Evolutionary conservation across 2,329 filamentous ascomycete species (phyloP).

Genomic region (Fusarium acutatum): DNA sequence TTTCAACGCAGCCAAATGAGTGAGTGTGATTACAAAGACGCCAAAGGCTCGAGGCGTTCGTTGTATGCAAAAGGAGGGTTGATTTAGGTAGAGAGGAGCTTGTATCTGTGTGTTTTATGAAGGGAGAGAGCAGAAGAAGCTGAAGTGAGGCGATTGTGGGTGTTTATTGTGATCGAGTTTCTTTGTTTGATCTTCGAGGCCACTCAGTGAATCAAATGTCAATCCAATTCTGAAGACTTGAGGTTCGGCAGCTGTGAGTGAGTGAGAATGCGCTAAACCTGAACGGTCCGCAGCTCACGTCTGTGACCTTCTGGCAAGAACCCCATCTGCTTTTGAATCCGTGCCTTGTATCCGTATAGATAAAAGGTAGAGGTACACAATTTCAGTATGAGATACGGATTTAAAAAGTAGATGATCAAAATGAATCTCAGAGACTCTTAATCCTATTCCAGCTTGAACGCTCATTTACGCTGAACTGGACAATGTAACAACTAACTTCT

Average conservation of each 20-base stretch:
- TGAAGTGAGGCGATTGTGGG: background rate
- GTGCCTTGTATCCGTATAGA: background rate
- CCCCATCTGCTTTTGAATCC: too few species aligned
- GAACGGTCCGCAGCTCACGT: background rate
- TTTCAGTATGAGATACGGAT: too few species aligned
- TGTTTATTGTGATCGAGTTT: background rate
- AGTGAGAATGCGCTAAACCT: background rate
- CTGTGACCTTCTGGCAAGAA: background rate
- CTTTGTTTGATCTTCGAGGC: constrained; percentile 4
- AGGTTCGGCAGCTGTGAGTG: background rate
- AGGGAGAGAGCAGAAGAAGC: background rate
- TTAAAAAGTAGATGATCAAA: background rate
- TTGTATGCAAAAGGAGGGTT: background rate
- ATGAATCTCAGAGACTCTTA: background rate
- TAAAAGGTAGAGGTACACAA: background rate
- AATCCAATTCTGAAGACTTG: background rate
- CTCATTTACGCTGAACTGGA: background rate
- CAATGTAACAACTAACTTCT: background rate
- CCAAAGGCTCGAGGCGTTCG: background rate
- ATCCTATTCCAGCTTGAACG: background rate
- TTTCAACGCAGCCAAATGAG: background rate
- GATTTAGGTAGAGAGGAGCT: background rate
- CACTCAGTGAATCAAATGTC: background rate
- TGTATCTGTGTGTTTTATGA: background rate
- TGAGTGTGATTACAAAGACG: background rate